phyloP scores from a whole-genome alignment of 1,284 basidiomycete genomes.

The Cryptococcus deneoformans region DNA sequence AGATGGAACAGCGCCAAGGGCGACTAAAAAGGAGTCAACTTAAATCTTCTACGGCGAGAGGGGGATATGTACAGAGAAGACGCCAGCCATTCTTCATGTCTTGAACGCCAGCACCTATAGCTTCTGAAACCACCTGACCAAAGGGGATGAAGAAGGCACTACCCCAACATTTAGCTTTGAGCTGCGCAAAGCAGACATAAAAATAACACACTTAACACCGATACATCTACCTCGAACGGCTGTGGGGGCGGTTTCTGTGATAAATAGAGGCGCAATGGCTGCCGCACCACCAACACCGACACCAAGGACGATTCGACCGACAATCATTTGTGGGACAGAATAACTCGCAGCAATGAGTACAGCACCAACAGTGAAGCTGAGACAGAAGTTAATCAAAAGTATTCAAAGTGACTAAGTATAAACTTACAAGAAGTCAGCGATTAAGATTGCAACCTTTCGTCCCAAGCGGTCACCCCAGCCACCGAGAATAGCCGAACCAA shows the following conservation, averaged over 20 bases:
- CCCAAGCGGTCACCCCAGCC: constrained; percentile 15
- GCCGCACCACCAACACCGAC: constrained; percentile 16
- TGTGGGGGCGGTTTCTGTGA: constrained; percentile 45
- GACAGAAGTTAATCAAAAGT: too few species aligned
- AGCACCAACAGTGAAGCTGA: constrained; percentile 34
- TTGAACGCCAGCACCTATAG: constrained; percentile 31
- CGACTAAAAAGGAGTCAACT: background rate
- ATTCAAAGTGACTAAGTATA: background rate
- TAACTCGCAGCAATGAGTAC: constrained; percentile 35
- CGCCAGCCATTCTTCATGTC: constrained; percentile 18
- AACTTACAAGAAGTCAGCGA: constrained; percentile 21
- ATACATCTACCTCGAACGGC: constrained; percentile 35
- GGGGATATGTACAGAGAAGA: constrained; percentile 11
- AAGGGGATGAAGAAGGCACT: constrained; percentile 26
- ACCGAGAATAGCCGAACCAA: constrained; percentile 18
- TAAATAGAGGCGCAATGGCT: constrained; percentile 20
- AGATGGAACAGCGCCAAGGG: constrained; percentile 39
- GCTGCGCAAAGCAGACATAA: background rate
- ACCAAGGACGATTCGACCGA: constrained; percentile 45
- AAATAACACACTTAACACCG: constrained; percentile 15
- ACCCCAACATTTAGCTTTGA: constrained; percentile 1
- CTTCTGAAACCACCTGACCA: constrained; percentile 33
- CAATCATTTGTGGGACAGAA: constrained; percentile 14
- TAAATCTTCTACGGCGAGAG: background rate
- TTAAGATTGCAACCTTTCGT: constrained; percentile 17